A percentile compares a stretch with the other conserved stretches of the same genome.
Conservation (phyloP, 1,139 yeast species). For the Suhomyces yuchorum region DNA sequence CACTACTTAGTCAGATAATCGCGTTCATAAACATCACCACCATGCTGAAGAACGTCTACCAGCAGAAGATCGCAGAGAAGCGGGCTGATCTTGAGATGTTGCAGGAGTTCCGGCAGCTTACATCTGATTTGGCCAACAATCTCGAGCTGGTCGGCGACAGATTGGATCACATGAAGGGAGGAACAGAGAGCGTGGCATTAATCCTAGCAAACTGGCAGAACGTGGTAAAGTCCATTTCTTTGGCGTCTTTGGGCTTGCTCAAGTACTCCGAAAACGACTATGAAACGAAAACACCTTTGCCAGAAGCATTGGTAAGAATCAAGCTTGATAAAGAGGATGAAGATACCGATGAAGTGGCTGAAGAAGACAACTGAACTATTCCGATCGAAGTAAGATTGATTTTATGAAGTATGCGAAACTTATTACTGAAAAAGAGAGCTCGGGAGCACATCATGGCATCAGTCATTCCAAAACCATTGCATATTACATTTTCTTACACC, state of each 20-base stretch:
- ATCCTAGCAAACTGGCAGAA: slow-evolving; percentile 71
- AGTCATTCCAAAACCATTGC: neutral
- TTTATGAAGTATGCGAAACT: neutral
- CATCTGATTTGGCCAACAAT: slow-evolving; percentile 48
- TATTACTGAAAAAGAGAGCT: neutral
- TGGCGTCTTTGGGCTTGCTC: slow-evolving; percentile 64
- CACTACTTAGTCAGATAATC: neutral
- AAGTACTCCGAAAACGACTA: slow-evolving; percentile 50
- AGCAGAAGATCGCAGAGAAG: slow-evolving; percentile 47
- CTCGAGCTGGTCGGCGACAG: slow-evolving; percentile 52
- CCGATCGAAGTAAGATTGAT: no score
- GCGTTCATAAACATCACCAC: neutral
- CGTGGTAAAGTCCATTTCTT: slow-evolving; percentile 62
- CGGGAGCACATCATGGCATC: neutral
- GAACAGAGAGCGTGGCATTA: slow-evolving; percentile 57
- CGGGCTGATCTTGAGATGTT: slow-evolving; percentile 54
- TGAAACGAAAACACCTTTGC: slow-evolving; percentile 39
- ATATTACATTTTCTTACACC: neutral
- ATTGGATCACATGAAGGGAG: slow-evolving; percentile 54
- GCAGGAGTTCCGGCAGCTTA: slow-evolving; percentile 50
- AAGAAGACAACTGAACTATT: slow-evolving; percentile 7
- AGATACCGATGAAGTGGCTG: slow-evolving; percentile 18
- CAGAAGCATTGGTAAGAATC: slow-evolving; percentile 67
- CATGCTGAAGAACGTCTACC: slow-evolving; percentile 20
- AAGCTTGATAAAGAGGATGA: slow-evolving; percentile 45